phyloP scores from a whole-genome alignment of 2,329 filamentous ascomycete species.

The Didymella sp. region DNA sequence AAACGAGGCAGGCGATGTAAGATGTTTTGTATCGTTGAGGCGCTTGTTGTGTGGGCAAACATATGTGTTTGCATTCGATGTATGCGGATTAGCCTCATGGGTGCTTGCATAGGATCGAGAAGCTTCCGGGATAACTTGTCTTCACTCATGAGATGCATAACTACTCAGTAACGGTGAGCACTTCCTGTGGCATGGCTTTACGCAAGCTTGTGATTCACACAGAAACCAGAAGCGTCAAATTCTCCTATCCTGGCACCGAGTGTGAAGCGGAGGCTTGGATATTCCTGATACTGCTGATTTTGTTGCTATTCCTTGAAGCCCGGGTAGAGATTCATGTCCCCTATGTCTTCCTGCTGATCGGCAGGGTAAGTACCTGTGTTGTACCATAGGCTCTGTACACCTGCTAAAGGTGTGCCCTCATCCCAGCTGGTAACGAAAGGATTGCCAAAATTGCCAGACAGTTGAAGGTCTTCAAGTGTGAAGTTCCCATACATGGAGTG shows the following conservation, averaged over 20 bases:
- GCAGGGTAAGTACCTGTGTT: neutral
- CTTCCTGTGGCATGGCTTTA: neutral
- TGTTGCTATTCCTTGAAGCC: neutral
- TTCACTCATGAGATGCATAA: neutral
- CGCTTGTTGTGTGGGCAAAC: neutral
- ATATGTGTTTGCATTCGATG: neutral
- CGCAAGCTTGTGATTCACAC: neutral
- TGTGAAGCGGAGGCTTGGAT: neutral
- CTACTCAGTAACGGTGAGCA: neutral
- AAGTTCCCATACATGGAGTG: neutral
- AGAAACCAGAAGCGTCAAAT: neutral
- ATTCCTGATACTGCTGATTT: neutral
- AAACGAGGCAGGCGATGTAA: neutral
- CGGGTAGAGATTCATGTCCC: neutral
- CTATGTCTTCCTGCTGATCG: neutral
- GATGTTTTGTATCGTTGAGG: neutral
- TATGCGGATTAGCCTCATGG: neutral
- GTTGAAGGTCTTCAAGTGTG: neutral
- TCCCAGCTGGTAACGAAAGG: conserved; percentile 35
- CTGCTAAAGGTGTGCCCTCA: conserved; percentile 22
- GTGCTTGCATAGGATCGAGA: neutral
- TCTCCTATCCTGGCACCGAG: neutral
- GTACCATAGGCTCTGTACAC: conserved; percentile 25
- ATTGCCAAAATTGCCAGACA: conserved; percentile 24
- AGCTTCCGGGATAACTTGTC: neutral